Conservation (phyloP, 257 asterid species). For the Nicotiana tabacum region DNA sequence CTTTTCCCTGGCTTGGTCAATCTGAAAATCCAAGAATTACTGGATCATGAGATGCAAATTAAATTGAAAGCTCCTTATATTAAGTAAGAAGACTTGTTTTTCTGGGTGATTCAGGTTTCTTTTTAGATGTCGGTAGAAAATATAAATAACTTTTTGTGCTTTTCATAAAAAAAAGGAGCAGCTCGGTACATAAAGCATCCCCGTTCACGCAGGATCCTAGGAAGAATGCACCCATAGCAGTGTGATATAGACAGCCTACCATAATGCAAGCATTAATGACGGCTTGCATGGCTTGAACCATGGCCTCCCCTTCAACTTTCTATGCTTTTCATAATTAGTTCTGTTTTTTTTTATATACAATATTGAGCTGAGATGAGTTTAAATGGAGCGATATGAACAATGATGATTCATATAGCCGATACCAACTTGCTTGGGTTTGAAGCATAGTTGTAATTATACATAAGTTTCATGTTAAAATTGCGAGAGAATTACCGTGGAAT, state of each 20-base stretch:
- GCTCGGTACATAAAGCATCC: too few relatives aligned
- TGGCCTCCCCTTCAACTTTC: too few relatives aligned
- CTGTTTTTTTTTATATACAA: too few relatives aligned
- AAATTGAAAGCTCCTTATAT: neutral
- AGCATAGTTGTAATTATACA: neutral
- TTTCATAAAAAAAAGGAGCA: too few relatives aligned
- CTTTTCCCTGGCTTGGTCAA: slow-evolving; percentile 43
- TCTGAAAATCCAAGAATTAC: slow-evolving; percentile 30
- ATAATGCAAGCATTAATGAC: too few relatives aligned
- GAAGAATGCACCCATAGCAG: too few relatives aligned
- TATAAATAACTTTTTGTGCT: neutral
- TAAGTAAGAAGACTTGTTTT: neutral
- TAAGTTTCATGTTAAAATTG: neutral
- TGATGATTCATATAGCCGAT: neutral
- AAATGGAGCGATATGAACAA: neutral
- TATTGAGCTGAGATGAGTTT: neutral
- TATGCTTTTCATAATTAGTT: too few relatives aligned
- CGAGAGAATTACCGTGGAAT: slow-evolving; percentile 36
- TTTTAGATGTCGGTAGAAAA: neutral
- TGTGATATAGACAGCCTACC: too few relatives aligned
- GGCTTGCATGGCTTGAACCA: too few relatives aligned
- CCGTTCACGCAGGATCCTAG: too few relatives aligned
- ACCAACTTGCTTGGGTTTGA: neutral
- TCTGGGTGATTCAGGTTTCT: neutral
- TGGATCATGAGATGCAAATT: neutral